A percentile compares a stretch with the other conserved stretches of the same genome.
Evolutionary conservation across 495 filamentous ascomycete genomes (phyloP).

Genomic region (Penicillium flavigenum): DNA sequence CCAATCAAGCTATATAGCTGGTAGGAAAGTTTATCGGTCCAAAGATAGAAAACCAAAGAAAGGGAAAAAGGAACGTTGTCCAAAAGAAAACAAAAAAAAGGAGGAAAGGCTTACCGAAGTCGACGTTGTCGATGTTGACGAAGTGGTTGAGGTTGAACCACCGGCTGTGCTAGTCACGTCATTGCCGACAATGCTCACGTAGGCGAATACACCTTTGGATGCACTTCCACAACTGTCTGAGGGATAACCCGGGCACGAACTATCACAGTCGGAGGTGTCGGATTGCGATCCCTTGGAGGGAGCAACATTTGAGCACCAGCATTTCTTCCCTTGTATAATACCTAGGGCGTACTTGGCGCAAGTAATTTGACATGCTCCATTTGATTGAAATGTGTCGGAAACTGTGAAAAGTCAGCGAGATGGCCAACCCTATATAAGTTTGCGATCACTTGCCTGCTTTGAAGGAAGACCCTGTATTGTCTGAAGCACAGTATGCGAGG

Average conservation of each 20-base stretch:
- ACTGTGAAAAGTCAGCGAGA: slow-evolving; percentile 39
- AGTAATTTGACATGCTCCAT: slow-evolving; percentile 56
- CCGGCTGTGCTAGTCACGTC: slow-evolving; percentile 38
- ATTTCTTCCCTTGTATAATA: slow-evolving; percentile 59
- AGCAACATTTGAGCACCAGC: slow-evolving; percentile 75
- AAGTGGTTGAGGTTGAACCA: slow-evolving; percentile 27
- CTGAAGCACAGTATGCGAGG: slow-evolving; percentile 44
- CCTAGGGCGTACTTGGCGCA: slow-evolving; percentile 68
- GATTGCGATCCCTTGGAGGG: slow-evolving; percentile 49
- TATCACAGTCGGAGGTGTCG: slow-evolving; percentile 48
- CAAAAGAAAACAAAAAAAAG: neutral
- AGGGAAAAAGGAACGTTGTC: neutral
- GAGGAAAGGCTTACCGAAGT: slow-evolving; percentile 9
- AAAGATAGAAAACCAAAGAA: neutral
- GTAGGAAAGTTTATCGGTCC: neutral
- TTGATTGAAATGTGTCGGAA: slow-evolving; percentile 60
- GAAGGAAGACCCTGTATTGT: slow-evolving; percentile 47
- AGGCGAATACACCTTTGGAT: slow-evolving; percentile 56
- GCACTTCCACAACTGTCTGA: slow-evolving; percentile 62
- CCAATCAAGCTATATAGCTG: slow-evolving; percentile 7
- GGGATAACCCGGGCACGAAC: slow-evolving; percentile 65
- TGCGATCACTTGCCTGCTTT: slow-evolving; percentile 29
- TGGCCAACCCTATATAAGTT: neutral
- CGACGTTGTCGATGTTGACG: slow-evolving; percentile 20
- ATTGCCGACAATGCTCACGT: slow-evolving; percentile 40